Conservation (phyloP, 208 protist species). For the Phytomonas sp. region DNA sequence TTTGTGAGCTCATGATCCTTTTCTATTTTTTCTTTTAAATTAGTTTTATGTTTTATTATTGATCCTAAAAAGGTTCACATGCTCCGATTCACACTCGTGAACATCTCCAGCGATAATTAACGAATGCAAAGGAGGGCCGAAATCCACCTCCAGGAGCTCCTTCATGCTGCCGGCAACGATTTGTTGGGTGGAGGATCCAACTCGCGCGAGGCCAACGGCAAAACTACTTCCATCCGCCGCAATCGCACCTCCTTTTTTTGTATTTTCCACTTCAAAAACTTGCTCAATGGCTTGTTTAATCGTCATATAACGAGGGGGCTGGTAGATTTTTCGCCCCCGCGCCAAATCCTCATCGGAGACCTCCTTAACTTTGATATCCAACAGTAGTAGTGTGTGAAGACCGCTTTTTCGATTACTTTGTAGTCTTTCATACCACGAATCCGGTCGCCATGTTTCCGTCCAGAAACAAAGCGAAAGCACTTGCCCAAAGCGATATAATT, state of each 20-base stretch:
- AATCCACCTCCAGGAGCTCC: constrained; percentile 90
- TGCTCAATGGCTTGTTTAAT: constrained; percentile 94
- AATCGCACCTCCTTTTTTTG: constrained; percentile 56
- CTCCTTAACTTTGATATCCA: constrained; percentile 99
- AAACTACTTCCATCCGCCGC: constrained; percentile 74
- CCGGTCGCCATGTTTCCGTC: constrained; percentile 95
- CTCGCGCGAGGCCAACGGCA: constrained; percentile 93
- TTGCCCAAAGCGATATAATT: constrained; percentile 98
- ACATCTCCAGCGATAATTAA: constrained; percentile 95
- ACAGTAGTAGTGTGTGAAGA: constrained; percentile 96
- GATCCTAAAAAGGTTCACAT: constrained; percentile 40
- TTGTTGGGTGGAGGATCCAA: constrained; percentile 90
- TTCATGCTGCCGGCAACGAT: constrained; percentile 91
- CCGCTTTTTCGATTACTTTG: constrained; percentile 81
- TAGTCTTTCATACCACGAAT: constrained; percentile 97
- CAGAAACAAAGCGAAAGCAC: constrained; percentile 96
- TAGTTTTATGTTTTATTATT: background rate
- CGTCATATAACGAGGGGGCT: constrained; percentile 98
- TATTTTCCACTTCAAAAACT: constrained; percentile 91
- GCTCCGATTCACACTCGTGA: constrained; percentile 91
- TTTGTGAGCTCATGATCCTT: background rate
- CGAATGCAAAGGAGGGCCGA: constrained; percentile 96
- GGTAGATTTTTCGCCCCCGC: constrained; percentile 92
- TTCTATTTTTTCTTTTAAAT: background rate
- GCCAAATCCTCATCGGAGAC: constrained; percentile 94